Base-by-base conservation (phyloP, 164 flowering plant species). In the Warburgia ugandensis region DNA sequence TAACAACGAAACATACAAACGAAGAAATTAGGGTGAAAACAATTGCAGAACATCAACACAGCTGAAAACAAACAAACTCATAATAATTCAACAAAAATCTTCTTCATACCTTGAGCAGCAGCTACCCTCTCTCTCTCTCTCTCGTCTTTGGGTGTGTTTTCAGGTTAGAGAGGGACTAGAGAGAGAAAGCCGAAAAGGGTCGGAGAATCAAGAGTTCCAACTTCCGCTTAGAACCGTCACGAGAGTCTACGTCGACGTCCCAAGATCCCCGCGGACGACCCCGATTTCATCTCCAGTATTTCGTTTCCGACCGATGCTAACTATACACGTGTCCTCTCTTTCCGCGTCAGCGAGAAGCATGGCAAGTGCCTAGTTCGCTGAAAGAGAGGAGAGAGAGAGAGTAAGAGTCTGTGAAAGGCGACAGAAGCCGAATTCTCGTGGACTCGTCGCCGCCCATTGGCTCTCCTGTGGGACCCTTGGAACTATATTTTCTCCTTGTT, bases 211-310 rank as follows among this genome's bases (percentile, higher is more conserved):
- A 45, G 49, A 27, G 30, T 45, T 25, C 27, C 30, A 45, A 45
- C 49, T 45, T 45, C 49, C 30, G 4, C 49, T 45, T 4, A 1
- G 31, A 27, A 45, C 32, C 49, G 31, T 13, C 42, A 38, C 16
- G 42, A n/a, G 19, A 38, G 42, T n/a, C 42, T 16, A 45, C 6
- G 29, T 12, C 26, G 49, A 45, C 31, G 49, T 25, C 17, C 30
- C 4, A 28, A 31, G 52, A 48, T 31, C 37, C 37, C 20, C 12
- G 32, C 38, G 38, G 37, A 48, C 52, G 52, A 38, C 37, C 52
- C 13, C 38, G 52, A 48, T 48, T 38, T 30, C 7, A 16, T 25
- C 11, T 11, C 12, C 12, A 8, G 6, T 20, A 19, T 16, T 48
- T 20, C 17, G 17, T 11, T 17, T 17, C 13, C 3, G 20, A 37